Evolutionary conservation across 371 early-diverging fungal species (phyloP).

Genomic region (Lichtheimia ornata): DNA sequence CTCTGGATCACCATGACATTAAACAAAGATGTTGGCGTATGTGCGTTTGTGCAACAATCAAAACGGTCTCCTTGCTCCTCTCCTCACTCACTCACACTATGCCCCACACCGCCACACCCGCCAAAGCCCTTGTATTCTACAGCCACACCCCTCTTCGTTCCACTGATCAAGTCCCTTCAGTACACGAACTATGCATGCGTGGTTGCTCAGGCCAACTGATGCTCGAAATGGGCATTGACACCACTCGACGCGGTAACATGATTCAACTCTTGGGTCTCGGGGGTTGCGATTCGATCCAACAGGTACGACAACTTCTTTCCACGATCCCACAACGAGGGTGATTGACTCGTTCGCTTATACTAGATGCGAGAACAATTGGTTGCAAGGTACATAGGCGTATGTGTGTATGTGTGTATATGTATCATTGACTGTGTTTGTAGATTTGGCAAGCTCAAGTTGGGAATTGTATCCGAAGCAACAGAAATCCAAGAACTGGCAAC

Average conservation of each 20-base stretch:
- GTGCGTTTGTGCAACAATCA: no score
- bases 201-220: constrained; percentile 29
- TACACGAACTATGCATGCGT: constrained; percentile 13
- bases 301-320: constrained; percentile 1
- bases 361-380: not conserved
- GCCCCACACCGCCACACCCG: not conserved
- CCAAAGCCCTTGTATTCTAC: not conserved
- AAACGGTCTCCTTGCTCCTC: no score
- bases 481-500: constrained; percentile 10
- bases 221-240: constrained; percentile 8
- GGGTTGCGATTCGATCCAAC: constrained; percentile 10
- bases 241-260: not conserved
- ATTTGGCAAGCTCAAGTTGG: constrained; percentile 34
- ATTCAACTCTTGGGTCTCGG: constrained; percentile 17
- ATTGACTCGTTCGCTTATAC: not conserved
- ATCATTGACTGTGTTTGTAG: constrained; percentile 9
- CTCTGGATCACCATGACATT: no score
- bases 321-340: not conserved
- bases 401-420: not conserved
- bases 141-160: not conserved
- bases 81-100: no score
- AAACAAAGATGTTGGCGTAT: no score
- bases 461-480: constrained; percentile 19
- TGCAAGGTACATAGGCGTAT: not conserved
- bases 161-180: not conserved